These are phyloP conservation scores for Ogataea zsoltii DNA, from an alignment of 805 yeast genomes.

Conservation along the genomic window DNA sequence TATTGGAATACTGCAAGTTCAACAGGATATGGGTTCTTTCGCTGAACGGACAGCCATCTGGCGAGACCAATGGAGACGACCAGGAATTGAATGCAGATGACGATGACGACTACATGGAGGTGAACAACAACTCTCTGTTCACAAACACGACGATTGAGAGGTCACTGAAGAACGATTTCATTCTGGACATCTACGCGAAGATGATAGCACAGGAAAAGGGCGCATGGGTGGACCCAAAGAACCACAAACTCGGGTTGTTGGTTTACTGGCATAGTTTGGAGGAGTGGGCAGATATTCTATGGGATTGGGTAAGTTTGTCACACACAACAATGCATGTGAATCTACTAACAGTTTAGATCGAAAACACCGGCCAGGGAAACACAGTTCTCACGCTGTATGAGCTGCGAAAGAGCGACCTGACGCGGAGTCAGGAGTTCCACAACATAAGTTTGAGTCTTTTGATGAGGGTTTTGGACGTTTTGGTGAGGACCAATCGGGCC, in stretches of 20 bases:
- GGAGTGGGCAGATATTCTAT: constrained; percentile 63
- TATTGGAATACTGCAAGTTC: constrained; percentile 60
- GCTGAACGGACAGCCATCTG: constrained; percentile 33
- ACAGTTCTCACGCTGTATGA: constrained; percentile 82
- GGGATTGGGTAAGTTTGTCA: constrained; percentile 50
- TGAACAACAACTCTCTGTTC: constrained; percentile 39
- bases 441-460: constrained; percentile 61
- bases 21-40: constrained; percentile 57
- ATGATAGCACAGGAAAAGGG: constrained; percentile 61
- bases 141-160: constrained; percentile 53
- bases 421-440: constrained; percentile 55
- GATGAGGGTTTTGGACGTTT: constrained; percentile 50
- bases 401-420: constrained; percentile 63
- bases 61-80: constrained; percentile 18
- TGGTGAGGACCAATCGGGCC: constrained; percentile 72
- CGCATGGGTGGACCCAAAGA: constrained; percentile 49
- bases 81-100: constrained; percentile 31
- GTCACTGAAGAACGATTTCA: constrained; percentile 52
- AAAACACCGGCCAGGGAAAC: constrained; percentile 74
- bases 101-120: constrained; percentile 17
- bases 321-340: background rate
- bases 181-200: constrained; percentile 53
- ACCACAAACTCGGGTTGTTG: constrained; percentile 47
- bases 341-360: constrained; percentile 41
- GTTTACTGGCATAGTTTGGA: constrained; percentile 71